Base-by-base conservation (phyloP, 1,139 yeast species). In the Scheffersomyces parashehatae region DNA sequence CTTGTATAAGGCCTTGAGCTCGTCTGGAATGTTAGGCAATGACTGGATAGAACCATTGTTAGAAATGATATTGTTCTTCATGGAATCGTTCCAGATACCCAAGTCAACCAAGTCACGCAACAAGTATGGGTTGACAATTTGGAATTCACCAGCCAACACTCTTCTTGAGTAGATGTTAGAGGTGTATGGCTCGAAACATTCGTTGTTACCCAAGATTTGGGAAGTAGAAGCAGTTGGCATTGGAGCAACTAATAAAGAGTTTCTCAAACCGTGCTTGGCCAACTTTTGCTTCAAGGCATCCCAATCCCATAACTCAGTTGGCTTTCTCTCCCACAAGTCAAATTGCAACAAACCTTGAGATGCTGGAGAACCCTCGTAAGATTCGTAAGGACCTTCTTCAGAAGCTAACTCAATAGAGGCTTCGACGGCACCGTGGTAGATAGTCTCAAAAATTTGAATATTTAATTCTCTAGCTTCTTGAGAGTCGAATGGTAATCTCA, bases 151-250 rank as follows among this genome's bases (percentile, higher is more conserved):
- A 16, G 83, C 77, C 42, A 80, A 66, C 11, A 79, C 84, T 65
- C 85, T 74, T 67, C 85, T 73, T 29, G 79, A 73, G 58, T 79
- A 80, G 49, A 80, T 72, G 58, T 80, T 80, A 12, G 83, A 79
- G 28, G 85, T 80, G 60, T 70, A 77, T 31, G 85, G 85, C 60
- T 80, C 85, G 57, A 80, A 80, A 63, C 84, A 80, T 62, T 80
- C 85, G 56, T 78, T 80, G 60, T 72, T 75, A 50, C 84, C 84
- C 54, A 80, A 69, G 43, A 80, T 79, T 62, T 79, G 85, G 3
- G 84, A 80, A 8, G 84, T 79, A 12, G 84, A 79, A 24, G 85
- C 85, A 43, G 85, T 80, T 37, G 85, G 85, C 85, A 80, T 80
- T 47, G 83, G 83, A 1, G 84, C 85, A 45, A 80, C 81, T 48